phyloP scores from a whole-genome alignment of 2,329 filamentous ascomycete species.

The Juglanconis sp. region DNA sequence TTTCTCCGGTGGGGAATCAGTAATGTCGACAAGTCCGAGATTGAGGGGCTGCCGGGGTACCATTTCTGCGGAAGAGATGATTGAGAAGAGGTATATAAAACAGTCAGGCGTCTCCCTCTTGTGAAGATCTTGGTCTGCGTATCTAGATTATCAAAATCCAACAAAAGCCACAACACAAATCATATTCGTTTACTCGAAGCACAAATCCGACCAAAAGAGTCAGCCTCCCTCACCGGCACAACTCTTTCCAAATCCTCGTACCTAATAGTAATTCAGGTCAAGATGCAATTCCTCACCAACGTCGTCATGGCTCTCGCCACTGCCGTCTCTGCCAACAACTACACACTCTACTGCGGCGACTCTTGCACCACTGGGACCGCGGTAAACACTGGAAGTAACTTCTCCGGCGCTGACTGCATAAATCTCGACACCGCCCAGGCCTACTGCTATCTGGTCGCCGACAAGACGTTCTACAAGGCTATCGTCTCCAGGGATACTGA shows the following conservation, averaged over 20 bases:
- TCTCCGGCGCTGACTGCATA: conserved; percentile 6
- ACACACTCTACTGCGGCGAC: conserved; percentile 15
- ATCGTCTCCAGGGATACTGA: background rate
- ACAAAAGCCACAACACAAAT: no score
- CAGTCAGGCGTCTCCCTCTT: no score
- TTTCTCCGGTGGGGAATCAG: background rate
- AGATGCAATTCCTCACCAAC: conserved; percentile 4
- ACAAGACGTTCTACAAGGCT: conserved; percentile 7
- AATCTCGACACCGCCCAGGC: conserved; percentile 3
- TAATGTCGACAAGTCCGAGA: background rate
- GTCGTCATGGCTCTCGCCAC: conserved; percentile 8
- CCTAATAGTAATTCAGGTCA: background rate
- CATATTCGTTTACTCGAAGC: no score
- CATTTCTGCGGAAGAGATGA: no score
- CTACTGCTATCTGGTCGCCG: conserved; percentile 12
- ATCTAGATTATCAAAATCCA: no score
- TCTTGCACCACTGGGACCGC: conserved; percentile 6
- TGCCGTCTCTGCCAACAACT: conserved; percentile 2
- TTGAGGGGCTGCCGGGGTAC: background rate
- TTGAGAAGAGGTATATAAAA: no score
- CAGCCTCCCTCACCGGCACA: background rate
- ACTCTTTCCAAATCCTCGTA: background rate
- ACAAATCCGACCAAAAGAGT: no score
- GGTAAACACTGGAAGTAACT: conserved; percentile 2
- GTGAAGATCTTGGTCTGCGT: no score